Base-by-base conservation (phyloP, 2,329 filamentous ascomycete genomes). In the Chlorencoelia australis region DNA sequence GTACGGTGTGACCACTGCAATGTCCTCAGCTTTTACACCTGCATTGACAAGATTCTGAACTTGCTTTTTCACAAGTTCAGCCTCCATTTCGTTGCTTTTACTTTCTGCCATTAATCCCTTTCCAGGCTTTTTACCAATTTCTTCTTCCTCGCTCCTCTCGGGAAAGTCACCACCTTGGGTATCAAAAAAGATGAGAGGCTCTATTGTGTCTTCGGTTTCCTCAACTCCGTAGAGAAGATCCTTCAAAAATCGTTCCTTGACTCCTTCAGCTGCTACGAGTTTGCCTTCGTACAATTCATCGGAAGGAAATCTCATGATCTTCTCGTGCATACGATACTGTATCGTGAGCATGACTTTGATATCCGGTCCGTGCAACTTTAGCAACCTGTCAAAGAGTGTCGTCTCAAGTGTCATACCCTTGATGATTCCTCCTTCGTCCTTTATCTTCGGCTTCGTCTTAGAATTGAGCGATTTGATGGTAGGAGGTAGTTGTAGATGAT, bases 241-340 rank as follows among this genome's bases (percentile, higher is more conserved):
- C 34, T 68, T 80, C 7, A 98, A 69, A 5, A 95, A 62, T 11
- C 88, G 75, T 4, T 63, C 64, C 56, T 80, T 82, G 43, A 96
- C 91, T 0, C 68, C 66, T 4, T 89, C 83, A 1, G 82, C 87
- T 0, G 91, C 89, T 3, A 88, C 64, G 1, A 98, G 72, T 51
- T 80, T 79, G 2, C 73, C 75, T 42, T 85, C 84, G 61, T 98
- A 98, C 8, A 96, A 68, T 55, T 89, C 79, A 43, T 83, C 73
- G 0, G 89, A 95, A 0, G 91, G 89, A 52, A 95, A 98, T 5
- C 76, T 72, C 88, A 96, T 96, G 51, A 98, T 96, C 36, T 69
- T 77, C 54, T 94, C 82, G 56, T 98, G 87, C 91, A 98, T 98
- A 24, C 91, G 86, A 59, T 98, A 98, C 62, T 98, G 91, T 4